Conservation (phyloP, 2,329 filamentous ascomycete species). For the Fusarium buharicum region DNA sequence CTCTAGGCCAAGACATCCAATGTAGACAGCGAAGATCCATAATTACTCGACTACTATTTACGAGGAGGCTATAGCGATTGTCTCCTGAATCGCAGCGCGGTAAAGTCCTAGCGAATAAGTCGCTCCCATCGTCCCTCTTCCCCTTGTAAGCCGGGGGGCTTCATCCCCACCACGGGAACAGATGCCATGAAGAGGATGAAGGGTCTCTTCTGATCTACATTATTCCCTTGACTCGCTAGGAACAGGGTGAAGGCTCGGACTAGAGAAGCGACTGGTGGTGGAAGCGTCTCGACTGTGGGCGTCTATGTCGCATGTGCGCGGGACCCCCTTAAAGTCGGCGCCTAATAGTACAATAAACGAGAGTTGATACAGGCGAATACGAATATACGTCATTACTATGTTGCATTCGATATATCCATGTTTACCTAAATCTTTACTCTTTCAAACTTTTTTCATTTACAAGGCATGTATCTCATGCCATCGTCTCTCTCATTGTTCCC, state of each 20-base stretch:
- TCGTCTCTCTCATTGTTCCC: slow-evolving; percentile 1
- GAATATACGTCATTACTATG: not conserved
- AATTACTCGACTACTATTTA: slow-evolving; percentile 2
- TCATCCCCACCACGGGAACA: slow-evolving; percentile 10
- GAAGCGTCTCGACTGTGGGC: slow-evolving; percentile 40
- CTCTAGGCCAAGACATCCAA: slow-evolving; percentile 26
- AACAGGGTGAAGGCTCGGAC: not conserved
- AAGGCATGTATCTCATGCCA: slow-evolving; percentile 13
- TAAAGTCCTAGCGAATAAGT: slow-evolving; percentile 31
- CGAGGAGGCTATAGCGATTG: not conserved
- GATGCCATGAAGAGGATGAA: not conserved
- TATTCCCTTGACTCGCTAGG: slow-evolving; percentile 27
- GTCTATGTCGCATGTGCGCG: slow-evolving; percentile 40
- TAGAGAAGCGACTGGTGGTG: slow-evolving; percentile 34
- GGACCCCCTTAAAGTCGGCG: slow-evolving; percentile 23
- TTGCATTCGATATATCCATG: not conserved
- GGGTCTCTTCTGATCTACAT: slow-evolving; percentile 22
- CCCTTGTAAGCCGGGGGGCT: slow-evolving; percentile 11
- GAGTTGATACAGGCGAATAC: slow-evolving; percentile 1
- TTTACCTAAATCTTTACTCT: not conserved
- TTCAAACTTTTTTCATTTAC: not conserved
- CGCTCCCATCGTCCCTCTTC: slow-evolving; percentile 25
- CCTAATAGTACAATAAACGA: slow-evolving; percentile 19
- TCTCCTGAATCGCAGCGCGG: slow-evolving; percentile 37
- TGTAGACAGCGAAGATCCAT: not conserved